Evolutionary conservation across 1,284 basidiomycete species (phyloP), one percentile per base, ranked within the genome.

Genomic region (Cryptococcus wingfieldii): DNA sequence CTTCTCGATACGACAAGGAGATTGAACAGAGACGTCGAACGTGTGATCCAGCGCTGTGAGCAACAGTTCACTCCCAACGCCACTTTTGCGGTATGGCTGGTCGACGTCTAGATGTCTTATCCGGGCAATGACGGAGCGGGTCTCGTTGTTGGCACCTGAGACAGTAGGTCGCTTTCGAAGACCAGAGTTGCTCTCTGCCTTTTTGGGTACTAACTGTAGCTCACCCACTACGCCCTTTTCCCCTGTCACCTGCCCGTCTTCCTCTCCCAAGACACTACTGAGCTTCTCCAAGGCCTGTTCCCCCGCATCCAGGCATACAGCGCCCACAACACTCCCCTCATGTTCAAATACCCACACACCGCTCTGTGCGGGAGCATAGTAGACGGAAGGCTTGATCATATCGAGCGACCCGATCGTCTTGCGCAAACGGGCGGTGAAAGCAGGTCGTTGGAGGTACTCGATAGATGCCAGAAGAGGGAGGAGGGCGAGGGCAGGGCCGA

Each of bases 91-190:
- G 67, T 83, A 88, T 6, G 77, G 79, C 55, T 85, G 83, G 50
- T 88, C 84, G 41, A 89, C 82, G 64, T 83, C 85, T 68, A 90
- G 84, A 70, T 90, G 89, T 28, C 88, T 83, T 59, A 91, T 84
- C n/a, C 81, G 78, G 9, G 84, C 87, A 14, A 79, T 78, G 77
- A 76, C 37, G 68, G 75, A 4, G 18, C 27, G 18, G 28, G 31
- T 13, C 37, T 19, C 14, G 48, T 23, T 31, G 25, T 27, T 25
- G 23, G 44, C 5, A 16, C 45, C 16, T 28, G 19, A 31, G 39
- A 31, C 31, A 13, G 38, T 18, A 18, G 19, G 10, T 42, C 31
- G 31, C 34, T 47, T 41, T 38, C 47, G 6, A 14, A 41, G 45
- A 12, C 19, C 9, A 8, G 9, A 38, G 49, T 54, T 31, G 41